phyloP scores from a whole-genome alignment of 78 protist species.

The Anaeramoeba flamelloides region DNA sequence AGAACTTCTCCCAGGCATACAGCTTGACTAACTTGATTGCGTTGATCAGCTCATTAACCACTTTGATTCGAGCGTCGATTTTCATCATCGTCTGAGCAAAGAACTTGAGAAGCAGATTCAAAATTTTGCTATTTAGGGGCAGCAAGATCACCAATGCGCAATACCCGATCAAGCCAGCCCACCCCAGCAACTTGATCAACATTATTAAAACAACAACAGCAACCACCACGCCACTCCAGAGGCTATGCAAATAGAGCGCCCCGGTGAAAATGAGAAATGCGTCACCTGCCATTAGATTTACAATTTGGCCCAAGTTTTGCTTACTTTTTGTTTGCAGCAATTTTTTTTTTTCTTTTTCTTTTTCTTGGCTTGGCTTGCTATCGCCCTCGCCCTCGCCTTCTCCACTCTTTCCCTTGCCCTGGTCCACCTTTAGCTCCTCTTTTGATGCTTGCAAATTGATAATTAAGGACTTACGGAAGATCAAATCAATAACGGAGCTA shows the following conservation, averaged over 20 bases:
- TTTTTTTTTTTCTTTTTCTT: too few species aligned
- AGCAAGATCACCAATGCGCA: not conserved
- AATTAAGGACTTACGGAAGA: too few species aligned
- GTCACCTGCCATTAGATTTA: not conserved
- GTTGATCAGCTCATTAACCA: not conserved
- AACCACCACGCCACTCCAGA: not conserved
- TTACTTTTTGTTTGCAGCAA: too few species aligned
- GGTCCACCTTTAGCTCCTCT: too few species aligned
- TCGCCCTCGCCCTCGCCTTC: too few species aligned
- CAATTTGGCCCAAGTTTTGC: not conserved
- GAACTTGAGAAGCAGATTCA: not conserved
- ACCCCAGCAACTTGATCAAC: not conserved
- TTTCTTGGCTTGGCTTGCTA: too few species aligned
- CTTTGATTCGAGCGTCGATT: not conserved
- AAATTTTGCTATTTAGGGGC: not conserved
- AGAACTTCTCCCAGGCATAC: not conserved
- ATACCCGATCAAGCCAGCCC: not conserved
- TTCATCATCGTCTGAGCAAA: not conserved
- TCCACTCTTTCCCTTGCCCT: too few species aligned
- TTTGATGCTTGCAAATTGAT: too few species aligned
- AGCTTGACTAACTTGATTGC: not conserved
- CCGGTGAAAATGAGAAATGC: not conserved
- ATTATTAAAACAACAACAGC: not conserved
- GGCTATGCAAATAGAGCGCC: not conserved
- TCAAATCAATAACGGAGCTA: too few species aligned